phyloP scores from a whole-genome alignment of 257 asterid species.

The Fraxinus excelsior region DNA sequence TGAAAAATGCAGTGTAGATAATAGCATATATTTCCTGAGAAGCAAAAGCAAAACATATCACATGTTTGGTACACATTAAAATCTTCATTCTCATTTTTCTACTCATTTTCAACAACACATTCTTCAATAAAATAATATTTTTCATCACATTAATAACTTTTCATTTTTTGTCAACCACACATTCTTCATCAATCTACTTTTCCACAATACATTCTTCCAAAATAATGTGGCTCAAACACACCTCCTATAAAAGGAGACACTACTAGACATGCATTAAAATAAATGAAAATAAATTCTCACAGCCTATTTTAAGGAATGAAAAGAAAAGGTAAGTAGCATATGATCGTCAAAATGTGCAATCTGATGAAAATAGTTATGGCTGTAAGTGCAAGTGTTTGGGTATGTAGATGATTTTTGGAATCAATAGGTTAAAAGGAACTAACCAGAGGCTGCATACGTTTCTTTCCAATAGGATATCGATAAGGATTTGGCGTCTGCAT shows the following conservation, averaged over 20 bases:
- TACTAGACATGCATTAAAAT: not conserved
- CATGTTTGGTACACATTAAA: too few species aligned
- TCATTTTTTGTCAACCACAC: too few species aligned
- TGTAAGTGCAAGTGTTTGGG: not conserved
- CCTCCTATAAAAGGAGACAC: not conserved
- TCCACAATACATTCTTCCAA: too few species aligned
- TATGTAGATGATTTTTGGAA: not conserved
- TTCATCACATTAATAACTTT: too few species aligned
- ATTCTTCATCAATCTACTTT: too few species aligned
- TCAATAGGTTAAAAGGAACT: slow-evolving; percentile 21
- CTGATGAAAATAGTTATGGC: not conserved
- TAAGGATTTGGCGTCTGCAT: slow-evolving; percentile 57
- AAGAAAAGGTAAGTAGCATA: not conserved
- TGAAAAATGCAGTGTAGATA: not conserved
- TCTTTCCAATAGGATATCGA: slow-evolving; percentile 60
- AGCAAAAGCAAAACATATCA: not conserved
- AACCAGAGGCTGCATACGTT: slow-evolving; percentile 66
- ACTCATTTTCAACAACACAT: too few species aligned
- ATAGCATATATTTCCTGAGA: not conserved
- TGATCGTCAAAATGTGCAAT: not conserved
- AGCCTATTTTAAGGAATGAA: not conserved
- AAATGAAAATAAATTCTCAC: not conserved
- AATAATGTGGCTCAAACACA: too few species aligned
- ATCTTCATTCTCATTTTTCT: too few species aligned
- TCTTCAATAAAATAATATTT: too few species aligned